Percentiles rank a stretch among this genome's conserved stretches.
Evolutionary conservation across 73 alveolate species (phyloP).

Genomic region (Effrenium voratum): DNA sequence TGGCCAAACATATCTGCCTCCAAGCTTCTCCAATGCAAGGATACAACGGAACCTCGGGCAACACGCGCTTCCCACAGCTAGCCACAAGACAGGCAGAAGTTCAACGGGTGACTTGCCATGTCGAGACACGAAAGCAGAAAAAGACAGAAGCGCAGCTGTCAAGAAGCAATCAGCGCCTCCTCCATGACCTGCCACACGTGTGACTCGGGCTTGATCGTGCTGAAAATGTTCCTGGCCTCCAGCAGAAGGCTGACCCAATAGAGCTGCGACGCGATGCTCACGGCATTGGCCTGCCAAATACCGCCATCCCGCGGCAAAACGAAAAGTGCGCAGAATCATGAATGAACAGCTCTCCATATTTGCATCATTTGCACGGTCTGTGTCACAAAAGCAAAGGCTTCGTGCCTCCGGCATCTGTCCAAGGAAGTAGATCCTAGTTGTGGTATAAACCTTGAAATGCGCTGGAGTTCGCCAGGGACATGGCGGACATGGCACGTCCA

Average conservation of each 20-base stretch:
- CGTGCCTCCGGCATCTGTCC: conserved; percentile 57
- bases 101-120: neutral
- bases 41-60: conserved; percentile 36
- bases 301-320: neutral
- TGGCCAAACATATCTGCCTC: neutral
- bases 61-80: too few species aligned
- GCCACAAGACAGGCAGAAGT: neutral
- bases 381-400: neutral
- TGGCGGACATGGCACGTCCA: neutral
- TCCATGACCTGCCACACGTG: conserved; percentile 25
- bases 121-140: neutral
- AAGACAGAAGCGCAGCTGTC: neutral
- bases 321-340: neutral
- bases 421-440: conserved; percentile 36
- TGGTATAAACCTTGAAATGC: conserved; percentile 32
- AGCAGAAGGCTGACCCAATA: conserved; percentile 25
- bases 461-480: neutral
- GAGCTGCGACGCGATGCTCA: conserved; percentile 39
- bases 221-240: neutral
- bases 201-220: neutral
- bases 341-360: neutral
- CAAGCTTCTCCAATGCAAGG: conserved; percentile 48
- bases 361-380: neutral
- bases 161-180: conserved; percentile 58
- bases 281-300: conserved; percentile 13